phyloP scores from a whole-genome alignment of 257 asterid genomes.

The Dorcoceras hygrometricum region DNA sequence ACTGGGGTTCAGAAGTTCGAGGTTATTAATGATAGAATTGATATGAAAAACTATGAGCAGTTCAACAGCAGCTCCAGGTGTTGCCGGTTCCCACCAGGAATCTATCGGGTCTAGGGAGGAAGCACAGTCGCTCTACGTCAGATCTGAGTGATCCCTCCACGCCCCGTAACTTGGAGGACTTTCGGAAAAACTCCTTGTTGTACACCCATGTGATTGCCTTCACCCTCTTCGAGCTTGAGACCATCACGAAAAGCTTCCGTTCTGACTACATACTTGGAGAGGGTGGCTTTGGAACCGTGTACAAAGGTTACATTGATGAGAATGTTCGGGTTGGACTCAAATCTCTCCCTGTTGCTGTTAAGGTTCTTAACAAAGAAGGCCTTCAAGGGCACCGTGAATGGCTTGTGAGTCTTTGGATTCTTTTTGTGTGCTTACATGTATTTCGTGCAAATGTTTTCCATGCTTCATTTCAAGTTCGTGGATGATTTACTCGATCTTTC shows the following conservation, averaged over 20 bases:
- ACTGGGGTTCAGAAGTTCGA: not conserved
- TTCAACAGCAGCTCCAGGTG: slow-evolving; percentile 68
- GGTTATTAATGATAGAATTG: slow-evolving; percentile 4
- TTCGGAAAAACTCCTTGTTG: slow-evolving; percentile 57
- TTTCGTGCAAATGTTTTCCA: not conserved
- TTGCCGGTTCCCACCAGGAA: slow-evolving; percentile 43
- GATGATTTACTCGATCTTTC: not conserved
- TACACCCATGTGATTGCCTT: slow-evolving; percentile 89
- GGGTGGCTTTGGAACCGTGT: slow-evolving; percentile 98
- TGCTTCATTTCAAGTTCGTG: not conserved
- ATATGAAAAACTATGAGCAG: slow-evolving; percentile 39
- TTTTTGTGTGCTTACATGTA: not conserved
- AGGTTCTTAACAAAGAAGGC: slow-evolving; percentile 98
- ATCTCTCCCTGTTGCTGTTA: slow-evolving; percentile 94
- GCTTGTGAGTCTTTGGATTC: slow-evolving; percentile 58
- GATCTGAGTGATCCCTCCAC: slow-evolving; percentile 92
- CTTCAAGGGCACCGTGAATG: slow-evolving; percentile 99
- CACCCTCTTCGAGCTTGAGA: slow-evolving; percentile 92
- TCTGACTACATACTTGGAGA: slow-evolving; percentile 98
- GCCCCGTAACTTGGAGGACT: slow-evolving; percentile 76
- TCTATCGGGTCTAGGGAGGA: slow-evolving; percentile 50
- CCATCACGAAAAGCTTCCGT: slow-evolving; percentile 96
- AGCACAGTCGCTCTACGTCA: slow-evolving; percentile 70
- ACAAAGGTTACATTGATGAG: slow-evolving; percentile 97
- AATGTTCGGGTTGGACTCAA: slow-evolving; percentile 95